These are phyloP conservation scores for Aspergillus ostianus DNA, from an alignment of 495 filamentous ascomycete species.

Conservation along the genomic window DNA sequence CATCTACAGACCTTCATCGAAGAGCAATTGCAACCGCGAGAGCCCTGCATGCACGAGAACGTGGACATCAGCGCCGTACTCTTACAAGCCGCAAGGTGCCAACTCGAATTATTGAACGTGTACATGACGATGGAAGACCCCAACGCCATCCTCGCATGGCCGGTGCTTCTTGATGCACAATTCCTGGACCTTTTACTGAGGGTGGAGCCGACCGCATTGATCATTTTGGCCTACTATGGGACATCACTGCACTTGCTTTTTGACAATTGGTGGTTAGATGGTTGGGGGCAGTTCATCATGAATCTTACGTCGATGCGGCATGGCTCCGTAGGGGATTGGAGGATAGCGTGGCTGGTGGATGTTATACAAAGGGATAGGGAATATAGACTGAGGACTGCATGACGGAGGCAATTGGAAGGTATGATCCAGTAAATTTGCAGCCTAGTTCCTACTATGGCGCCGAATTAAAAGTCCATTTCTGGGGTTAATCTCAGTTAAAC, in stretches of 20 bases:
- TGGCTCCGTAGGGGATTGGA: no score
- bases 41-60: background rate
- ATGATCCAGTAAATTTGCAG: no score
- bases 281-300: slow-evolving; percentile 13
- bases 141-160: slow-evolving; percentile 7
- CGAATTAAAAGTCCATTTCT: no score
- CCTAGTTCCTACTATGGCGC: no score
- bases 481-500: no score
- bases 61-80: background rate
- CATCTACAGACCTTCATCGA: background rate
- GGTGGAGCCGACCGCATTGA: slow-evolving; percentile 3
- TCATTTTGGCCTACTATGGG: slow-evolving; percentile 8
- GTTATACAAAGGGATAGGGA: no score
- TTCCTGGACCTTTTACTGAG: slow-evolving; percentile 11
- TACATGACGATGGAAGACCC: slow-evolving; percentile 6
- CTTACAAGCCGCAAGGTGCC: background rate
- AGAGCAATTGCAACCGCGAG: background rate
- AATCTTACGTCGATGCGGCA: slow-evolving; percentile 1
- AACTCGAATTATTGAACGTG: background rate
- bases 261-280: slow-evolving; percentile 14
- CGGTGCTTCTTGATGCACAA: slow-evolving; percentile 2
- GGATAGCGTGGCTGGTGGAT: no score
- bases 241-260: slow-evolving; percentile 1
- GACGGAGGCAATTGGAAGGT: no score
- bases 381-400: no score